phyloP scores from a whole-genome alignment of 2,329 filamentous ascomycete genomes.

The Sporothrix euskadiensis region DNA sequence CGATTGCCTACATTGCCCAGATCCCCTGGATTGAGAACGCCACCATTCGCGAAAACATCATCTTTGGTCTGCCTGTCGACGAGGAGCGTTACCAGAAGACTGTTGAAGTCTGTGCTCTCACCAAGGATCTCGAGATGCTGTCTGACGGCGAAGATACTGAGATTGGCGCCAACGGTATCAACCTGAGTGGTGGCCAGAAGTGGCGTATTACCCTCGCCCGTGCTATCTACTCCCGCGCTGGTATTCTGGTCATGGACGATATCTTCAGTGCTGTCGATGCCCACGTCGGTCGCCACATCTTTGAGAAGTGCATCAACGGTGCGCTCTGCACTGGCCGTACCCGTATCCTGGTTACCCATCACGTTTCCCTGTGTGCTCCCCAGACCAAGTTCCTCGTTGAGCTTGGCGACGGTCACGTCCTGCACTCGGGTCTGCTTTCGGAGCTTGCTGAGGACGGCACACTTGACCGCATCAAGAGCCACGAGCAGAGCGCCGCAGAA shows the following conservation, averaged over 20 bases:
- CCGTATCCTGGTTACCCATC: constrained; percentile 77
- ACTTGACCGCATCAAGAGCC: constrained; percentile 58
- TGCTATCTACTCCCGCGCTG: constrained; percentile 75
- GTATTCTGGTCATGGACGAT: constrained; percentile 76
- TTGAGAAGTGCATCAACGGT: constrained; percentile 72
- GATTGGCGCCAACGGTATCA: constrained; percentile 82
- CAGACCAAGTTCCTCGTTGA: constrained; percentile 73
- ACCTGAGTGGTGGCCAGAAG: constrained; percentile 79
- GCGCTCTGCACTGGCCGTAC: constrained; percentile 69
- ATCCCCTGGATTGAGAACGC: constrained; percentile 86
- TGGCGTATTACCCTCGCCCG: constrained; percentile 80
- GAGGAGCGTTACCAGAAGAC: constrained; percentile 70
- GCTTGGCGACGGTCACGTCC: constrained; percentile 66
- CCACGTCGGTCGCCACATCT: constrained; percentile 76
- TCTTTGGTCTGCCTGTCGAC: constrained; percentile 72
- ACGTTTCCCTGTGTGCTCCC: constrained; percentile 69
- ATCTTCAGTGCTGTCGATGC: constrained; percentile 83
- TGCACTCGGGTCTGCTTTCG: constrained; percentile 63
- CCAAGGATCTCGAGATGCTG: constrained; percentile 75
- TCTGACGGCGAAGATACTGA: constrained; percentile 76
- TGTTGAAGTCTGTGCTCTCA: constrained; percentile 69
- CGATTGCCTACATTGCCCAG: constrained; percentile 74
- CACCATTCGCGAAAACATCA: constrained; percentile 73
- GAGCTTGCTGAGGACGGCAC: constrained; percentile 62
- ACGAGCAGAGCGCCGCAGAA: constrained; percentile 52